phyloP scores from a whole-genome alignment of 495 filamentous ascomycete species.

The Tuber borchii region DNA sequence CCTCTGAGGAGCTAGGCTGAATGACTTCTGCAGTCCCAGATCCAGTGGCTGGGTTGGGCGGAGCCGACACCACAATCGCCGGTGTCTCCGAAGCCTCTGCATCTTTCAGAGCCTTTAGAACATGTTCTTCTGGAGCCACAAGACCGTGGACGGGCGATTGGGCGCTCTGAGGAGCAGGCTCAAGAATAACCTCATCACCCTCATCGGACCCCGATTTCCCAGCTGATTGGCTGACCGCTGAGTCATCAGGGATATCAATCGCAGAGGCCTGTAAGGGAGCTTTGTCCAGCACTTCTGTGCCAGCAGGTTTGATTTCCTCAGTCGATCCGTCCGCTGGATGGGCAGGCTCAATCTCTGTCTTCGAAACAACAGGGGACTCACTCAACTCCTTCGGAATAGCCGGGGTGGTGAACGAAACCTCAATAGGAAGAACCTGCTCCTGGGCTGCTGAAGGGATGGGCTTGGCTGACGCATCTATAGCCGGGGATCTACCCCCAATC shows the following conservation, averaged over 20 bases:
- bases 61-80: constrained; percentile 35
- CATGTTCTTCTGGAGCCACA: constrained; percentile 18
- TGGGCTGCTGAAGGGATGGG: constrained; percentile 1
- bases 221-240: constrained; percentile 6
- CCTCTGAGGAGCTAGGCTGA: constrained; percentile 27
- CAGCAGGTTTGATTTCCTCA: constrained; percentile 12
- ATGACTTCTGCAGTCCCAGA: constrained; percentile 34
- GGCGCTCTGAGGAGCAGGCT: constrained; percentile 28
- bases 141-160: constrained; percentile 23
- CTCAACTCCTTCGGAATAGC: constrained; percentile 1
- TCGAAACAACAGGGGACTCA: background rate
- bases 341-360: constrained; percentile 12
- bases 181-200: constrained; percentile 27
- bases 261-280: background rate
- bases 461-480: constrained; percentile 10
- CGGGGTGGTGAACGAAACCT: constrained; percentile 3
- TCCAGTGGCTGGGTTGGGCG: constrained; percentile 19
- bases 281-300: constrained; percentile 6
- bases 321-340: constrained; percentile 22
- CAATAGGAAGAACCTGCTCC: constrained; percentile 12
- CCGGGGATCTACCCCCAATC: background rate
- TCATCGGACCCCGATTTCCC: constrained; percentile 8
- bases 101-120: constrained; percentile 17
- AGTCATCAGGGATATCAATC: background rate
- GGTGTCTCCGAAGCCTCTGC: constrained; percentile 25